A percentile compares a stretch with the other conserved stretches of the same genome.
phyloP scores from a whole-genome alignment of 2,329 filamentous ascomycete species.

The Aspergillus terreus region DNA sequence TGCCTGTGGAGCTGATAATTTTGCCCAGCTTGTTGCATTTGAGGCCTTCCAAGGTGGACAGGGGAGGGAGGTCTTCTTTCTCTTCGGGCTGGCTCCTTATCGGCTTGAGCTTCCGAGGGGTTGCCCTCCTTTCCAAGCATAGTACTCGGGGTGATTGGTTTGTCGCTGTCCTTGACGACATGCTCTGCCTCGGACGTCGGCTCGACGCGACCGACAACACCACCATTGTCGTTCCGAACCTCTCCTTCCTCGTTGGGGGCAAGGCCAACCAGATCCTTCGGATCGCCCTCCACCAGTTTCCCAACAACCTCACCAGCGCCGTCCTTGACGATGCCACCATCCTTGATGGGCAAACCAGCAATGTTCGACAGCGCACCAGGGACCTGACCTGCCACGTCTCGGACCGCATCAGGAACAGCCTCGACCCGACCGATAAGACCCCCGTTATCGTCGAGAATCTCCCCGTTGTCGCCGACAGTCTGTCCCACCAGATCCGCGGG shows the following conservation, averaged over 20 bases:
- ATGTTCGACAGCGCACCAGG: slow-evolving; percentile 21
- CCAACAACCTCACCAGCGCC: background rate
- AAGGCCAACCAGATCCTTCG: background rate
- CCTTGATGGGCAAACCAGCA: background rate
- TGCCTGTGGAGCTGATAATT: slow-evolving; percentile 42
- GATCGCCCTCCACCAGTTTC: background rate
- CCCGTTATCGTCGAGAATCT: slow-evolving; percentile 31
- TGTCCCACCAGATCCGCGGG: slow-evolving; percentile 40
- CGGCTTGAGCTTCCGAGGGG: slow-evolving; percentile 26
- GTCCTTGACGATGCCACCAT: background rate
- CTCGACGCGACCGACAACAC: slow-evolving; percentile 1
- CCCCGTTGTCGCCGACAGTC: slow-evolving; percentile 35
- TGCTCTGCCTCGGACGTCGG: slow-evolving; percentile 27
- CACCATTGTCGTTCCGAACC: background rate
- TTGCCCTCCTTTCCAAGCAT: too few species aligned
- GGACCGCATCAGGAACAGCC: slow-evolving; percentile 46
- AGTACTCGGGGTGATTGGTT: too few species aligned
- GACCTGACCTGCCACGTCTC: slow-evolving; percentile 41
- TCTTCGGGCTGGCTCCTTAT: slow-evolving; percentile 24
- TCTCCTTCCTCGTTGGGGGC: background rate
- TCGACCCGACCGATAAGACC: slow-evolving; percentile 37
- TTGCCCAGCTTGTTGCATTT: slow-evolving; percentile 44
- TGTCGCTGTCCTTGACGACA: slow-evolving; percentile 30
- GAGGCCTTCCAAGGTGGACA: slow-evolving; percentile 37
- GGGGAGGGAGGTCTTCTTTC: slow-evolving; percentile 25